phyloP scores from a whole-genome alignment of 345 rosid genomes.

The Pistacia integerrima region DNA sequence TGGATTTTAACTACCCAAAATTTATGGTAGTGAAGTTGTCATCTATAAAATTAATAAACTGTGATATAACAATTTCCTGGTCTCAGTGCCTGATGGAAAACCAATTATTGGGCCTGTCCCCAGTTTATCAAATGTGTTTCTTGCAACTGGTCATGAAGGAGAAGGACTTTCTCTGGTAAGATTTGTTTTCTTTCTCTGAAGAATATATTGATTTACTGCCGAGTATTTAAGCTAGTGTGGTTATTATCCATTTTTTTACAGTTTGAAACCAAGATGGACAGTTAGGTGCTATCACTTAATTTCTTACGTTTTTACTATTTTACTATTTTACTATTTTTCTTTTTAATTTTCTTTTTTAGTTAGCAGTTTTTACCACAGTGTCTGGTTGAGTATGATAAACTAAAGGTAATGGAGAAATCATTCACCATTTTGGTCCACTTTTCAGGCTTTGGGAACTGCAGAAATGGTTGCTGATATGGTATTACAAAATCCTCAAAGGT shows the following conservation, averaged over 20 bases:
- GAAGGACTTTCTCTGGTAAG: slow-evolving; percentile 88
- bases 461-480: slow-evolving; percentile 87
- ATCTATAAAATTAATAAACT: slow-evolving; percentile 10
- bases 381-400: not conserved
- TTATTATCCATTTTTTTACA: not conserved
- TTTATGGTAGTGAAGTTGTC: not conserved
- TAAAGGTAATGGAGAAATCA: not conserved
- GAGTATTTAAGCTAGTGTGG: not conserved
- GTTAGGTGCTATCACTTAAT: not conserved
- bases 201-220: not conserved
- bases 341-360: no score
- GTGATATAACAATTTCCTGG: slow-evolving; percentile 15
- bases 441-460: slow-evolving; percentile 86
- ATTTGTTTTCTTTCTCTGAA: slow-evolving; percentile 4
- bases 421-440: slow-evolving; percentile 27
- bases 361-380: not conserved
- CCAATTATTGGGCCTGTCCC: slow-evolving; percentile 81
- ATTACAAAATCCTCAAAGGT: slow-evolving; percentile 52
- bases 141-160: slow-evolving; percentile 97
- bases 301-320: not conserved
- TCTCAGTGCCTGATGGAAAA: slow-evolving; percentile 90
- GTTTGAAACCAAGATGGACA: not conserved
- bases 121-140: slow-evolving; percentile 58
- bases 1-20: not conserved
- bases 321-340: not conserved